Conservation (phyloP, 1,284 basidiomycete species). For the Pterula multifida region DNA sequence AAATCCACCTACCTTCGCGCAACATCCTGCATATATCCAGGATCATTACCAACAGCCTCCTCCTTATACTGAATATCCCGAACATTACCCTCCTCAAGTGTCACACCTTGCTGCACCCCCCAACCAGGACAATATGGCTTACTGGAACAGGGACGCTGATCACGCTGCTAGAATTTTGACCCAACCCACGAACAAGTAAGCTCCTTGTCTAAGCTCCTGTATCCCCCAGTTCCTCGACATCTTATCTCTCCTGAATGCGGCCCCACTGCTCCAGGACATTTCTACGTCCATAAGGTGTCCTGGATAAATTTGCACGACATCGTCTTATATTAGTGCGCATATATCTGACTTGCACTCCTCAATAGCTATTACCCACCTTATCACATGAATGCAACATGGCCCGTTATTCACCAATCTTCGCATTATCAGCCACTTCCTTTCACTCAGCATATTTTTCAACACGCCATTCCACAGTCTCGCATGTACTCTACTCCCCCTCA, state of each 20-base stretch:
- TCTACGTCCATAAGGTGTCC: no score
- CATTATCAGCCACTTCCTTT: conserved; percentile 40
- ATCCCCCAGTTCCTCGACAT: background rate
- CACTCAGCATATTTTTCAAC: conserved; percentile 51
- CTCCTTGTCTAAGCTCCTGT: background rate
- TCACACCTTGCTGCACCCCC: background rate
- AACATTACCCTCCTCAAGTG: background rate
- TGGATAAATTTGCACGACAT: no score
- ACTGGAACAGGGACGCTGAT: background rate
- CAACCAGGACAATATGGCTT: background rate
- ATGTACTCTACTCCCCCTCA: conserved; percentile 60
- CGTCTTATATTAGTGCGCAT: no score
- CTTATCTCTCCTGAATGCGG: background rate
- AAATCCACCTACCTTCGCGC: conserved; percentile 46
- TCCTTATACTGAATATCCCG: background rate
- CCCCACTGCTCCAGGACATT: no score
- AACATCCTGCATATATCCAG: conserved; percentile 43
- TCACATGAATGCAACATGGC: conserved; percentile 22
- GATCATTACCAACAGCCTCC: conserved; percentile 22
- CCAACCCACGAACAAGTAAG: background rate
- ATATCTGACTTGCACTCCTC: conserved; percentile 15
- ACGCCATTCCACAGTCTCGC: conserved; percentile 38
- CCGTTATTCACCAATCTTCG: conserved; percentile 23
- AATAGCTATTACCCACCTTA: conserved; percentile 25
- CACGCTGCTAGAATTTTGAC: background rate